Evolutionary conservation across 83 land plant genomes (phyloP).

Genomic region (Picea mariana): DNA sequence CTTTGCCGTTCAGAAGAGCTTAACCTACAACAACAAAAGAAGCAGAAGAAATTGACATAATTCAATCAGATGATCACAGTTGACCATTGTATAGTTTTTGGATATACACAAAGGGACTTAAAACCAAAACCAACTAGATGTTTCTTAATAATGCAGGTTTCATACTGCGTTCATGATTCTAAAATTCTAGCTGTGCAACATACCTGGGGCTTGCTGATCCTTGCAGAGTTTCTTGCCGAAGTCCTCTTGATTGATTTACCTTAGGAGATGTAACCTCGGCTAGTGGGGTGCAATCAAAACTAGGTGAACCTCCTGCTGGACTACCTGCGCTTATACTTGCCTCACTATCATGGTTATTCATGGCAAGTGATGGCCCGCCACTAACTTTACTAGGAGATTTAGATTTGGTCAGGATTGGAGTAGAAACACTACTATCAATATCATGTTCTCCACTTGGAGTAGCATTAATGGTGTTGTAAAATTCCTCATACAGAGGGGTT

Average conservation of each 20-base stretch:
- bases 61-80: no score
- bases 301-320: slow-evolving; percentile 3
- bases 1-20: slow-evolving; percentile 66
- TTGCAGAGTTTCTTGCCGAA: slow-evolving; percentile 36
- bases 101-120: no score
- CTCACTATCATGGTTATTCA: background rate
- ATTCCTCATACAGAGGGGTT: slow-evolving; percentile 82
- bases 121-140: no score
- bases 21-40: slow-evolving; percentile 15
- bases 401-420: background rate
- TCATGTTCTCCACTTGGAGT: slow-evolving; percentile 20
- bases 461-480: slow-evolving; percentile 52
- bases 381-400: background rate
- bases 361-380: background rate
- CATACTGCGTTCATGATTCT: no score
- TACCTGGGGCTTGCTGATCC: slow-evolving; percentile 53
- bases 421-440: slow-evolving; percentile 16
- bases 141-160: no score
- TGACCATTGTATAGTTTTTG: no score
- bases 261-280: slow-evolving; percentile 59
- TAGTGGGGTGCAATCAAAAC: slow-evolving; percentile 23
- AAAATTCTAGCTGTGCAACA: background rate
- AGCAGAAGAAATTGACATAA: background rate
- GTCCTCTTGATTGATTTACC: slow-evolving; percentile 46
- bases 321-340: background rate